phyloP scores from a whole-genome alignment of 208 protist genomes.

The Leishmania martiniquensis region DNA sequence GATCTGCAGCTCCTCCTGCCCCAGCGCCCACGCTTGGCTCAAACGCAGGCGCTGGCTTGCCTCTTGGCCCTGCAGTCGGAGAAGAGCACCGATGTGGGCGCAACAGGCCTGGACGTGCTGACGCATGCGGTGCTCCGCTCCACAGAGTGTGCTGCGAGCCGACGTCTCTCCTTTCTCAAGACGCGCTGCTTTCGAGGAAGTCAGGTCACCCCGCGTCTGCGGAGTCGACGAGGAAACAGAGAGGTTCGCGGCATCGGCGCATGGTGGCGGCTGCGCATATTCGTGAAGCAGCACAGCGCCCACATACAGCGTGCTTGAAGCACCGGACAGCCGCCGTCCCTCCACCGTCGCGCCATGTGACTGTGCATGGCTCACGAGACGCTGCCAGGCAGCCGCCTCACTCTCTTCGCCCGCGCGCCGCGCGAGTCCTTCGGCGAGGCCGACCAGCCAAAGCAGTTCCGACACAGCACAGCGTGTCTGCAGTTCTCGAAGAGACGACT shows the following conservation, averaged over 20 bases:
- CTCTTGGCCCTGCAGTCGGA: slow-evolving; percentile 1
- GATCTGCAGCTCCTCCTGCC: slow-evolving; percentile 17
- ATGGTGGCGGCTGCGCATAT: not conserved
- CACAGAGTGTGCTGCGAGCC: not conserved
- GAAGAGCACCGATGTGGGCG: not conserved
- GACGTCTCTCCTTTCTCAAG: not conserved
- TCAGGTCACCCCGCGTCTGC: not conserved
- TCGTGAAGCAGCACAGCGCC: not conserved
- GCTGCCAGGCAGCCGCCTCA: not conserved
- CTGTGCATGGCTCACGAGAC: not conserved
- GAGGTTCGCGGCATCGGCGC: not conserved
- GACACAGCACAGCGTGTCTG: slow-evolving; percentile 9
- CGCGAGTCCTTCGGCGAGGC: slow-evolving; percentile 7
- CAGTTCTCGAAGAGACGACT: slow-evolving; percentile 11
- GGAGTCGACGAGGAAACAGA: not conserved
- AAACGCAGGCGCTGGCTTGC: not conserved
- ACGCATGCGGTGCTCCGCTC: slow-evolving; percentile 3
- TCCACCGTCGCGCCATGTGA: not conserved
- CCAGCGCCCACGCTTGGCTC: slow-evolving; percentile 1
- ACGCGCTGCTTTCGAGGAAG: not conserved
- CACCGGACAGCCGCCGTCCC: slow-evolving; percentile 1
- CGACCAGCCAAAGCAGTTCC: slow-evolving; percentile 9
- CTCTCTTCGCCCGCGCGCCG: slow-evolving; percentile 5
- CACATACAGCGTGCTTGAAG: not conserved
- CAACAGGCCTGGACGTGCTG: not conserved